These are phyloP conservation scores for Knufia fluminis DNA, from an alignment of 2,329 filamentous ascomycete species.

Conservation along the genomic window DNA sequence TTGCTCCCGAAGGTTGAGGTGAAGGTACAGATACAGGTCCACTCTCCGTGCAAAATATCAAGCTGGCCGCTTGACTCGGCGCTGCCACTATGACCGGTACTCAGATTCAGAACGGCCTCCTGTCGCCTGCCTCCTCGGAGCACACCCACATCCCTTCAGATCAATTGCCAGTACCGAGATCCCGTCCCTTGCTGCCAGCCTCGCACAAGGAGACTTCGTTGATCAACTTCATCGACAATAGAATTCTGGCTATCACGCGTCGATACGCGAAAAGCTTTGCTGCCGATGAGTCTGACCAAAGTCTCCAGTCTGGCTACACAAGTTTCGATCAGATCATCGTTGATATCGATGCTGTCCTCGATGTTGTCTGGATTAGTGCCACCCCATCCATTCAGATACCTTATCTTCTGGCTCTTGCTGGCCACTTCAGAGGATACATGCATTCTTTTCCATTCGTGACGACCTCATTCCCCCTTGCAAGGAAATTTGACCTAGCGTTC, in stretches of 20 bases:
- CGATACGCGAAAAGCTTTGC: conserved; percentile 45
- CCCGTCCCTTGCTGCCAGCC: conserved; percentile 45
- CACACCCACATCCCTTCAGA: background rate
- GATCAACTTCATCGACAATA: conserved; percentile 48
- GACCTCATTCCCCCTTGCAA: conserved; percentile 60
- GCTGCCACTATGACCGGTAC: background rate
- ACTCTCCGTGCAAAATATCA: too few relatives aligned
- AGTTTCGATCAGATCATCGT: conserved; percentile 61
- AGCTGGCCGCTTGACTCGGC: too few relatives aligned
- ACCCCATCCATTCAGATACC: conserved; percentile 81
- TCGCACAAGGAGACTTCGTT: conserved; percentile 50
- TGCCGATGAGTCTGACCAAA: conserved; percentile 24
- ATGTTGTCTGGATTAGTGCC: conserved; percentile 77
- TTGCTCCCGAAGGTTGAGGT: too few relatives aligned
- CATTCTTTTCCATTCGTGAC: conserved; percentile 61
- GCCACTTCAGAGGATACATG: conserved; percentile 63
- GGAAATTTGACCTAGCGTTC: conserved; percentile 77
- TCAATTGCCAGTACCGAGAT: conserved; percentile 40
- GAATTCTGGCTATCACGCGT: conserved; percentile 42
- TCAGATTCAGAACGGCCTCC: background rate
- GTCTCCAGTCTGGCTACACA: conserved; percentile 44
- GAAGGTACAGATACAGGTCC: too few relatives aligned
- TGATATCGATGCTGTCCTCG: conserved; percentile 65
- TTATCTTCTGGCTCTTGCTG: conserved; percentile 69
- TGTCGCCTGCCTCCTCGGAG: conserved; percentile 4